Base-by-base conservation (phyloP, 1,284 basidiomycete species). In the Microbotryum saponariae region DNA sequence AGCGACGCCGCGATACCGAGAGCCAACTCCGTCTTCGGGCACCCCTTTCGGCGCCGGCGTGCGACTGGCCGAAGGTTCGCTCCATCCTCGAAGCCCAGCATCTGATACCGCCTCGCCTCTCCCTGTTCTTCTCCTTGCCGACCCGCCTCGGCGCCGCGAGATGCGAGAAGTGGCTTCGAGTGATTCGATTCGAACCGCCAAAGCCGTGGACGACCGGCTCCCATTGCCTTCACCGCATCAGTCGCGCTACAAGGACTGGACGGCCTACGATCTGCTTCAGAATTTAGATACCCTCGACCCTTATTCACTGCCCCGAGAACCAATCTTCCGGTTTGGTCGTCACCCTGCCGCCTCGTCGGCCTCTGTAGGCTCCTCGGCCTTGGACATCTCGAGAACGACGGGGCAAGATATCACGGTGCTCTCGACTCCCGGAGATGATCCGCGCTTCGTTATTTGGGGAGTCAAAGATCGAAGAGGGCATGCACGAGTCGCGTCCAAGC, bases 361-460 rank as follows among this genome's bases (percentile, higher is more conserved):
- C 1, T 69, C 68, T 1, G 23, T 68, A 46, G 56, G 52, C 2
- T 70, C 67, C 16, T 52, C 47, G 7, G 49, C 47, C 5, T 70
- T 65, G 2, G 56, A 50, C 25, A 37, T 47, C 14, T 70, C 61
- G 23, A 21, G 18, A 23, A 55, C 50, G 29, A 10, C 58, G 44
- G 62, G 58, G 25, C 64, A 66, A 49, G 44, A 63, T 7, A 70
- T 73, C 57, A 65, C 64, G 8, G 63, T 71, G 37, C 58, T 63
- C 1, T 46, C 54, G 4, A 82, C 80, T 37, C 83, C 85, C 8
- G 81, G 84, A 21, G 85, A 90, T 67, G 89, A 92, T 69, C 89
- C 89, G 23, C 82, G 89, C 0, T 91, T 91, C 72, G 87, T 89
- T 31, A 85, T 91, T 20, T 92, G 89, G 89, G 88, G 87, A 3